phyloP scores from a whole-genome alignment of 257 asterid genomes.

The Agastache rugosa region DNA sequence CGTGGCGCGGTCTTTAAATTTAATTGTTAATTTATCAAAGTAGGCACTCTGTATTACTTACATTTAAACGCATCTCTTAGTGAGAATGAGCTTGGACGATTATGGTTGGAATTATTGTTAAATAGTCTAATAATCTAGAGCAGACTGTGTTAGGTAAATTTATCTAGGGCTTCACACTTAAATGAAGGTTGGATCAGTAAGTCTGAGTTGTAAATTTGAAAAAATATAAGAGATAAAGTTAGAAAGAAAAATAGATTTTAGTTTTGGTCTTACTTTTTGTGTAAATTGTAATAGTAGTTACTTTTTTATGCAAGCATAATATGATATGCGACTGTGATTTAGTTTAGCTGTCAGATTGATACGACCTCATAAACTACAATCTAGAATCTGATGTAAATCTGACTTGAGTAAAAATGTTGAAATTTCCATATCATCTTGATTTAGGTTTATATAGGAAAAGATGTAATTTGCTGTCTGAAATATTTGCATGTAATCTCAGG shows the following conservation, averaged over 20 bases:
- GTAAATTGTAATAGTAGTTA: neutral
- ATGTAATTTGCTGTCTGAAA: neutral
- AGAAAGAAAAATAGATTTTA: neutral
- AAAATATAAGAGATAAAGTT: neutral
- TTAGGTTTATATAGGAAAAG: neutral
- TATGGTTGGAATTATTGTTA: neutral
- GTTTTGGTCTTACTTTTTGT: neutral
- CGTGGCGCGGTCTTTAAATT: too few relatives aligned
- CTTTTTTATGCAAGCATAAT: neutral
- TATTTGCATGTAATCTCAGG: neutral
- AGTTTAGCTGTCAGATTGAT: constrained; percentile 3
- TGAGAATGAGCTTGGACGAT: constrained; percentile 21
- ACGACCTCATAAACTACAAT: neutral
- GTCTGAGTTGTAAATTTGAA: constrained; percentile 1
- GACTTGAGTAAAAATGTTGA: neutral
- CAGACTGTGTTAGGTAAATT: neutral
- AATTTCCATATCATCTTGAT: neutral
- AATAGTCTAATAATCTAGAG: constrained; percentile 15
- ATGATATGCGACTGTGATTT: neutral
- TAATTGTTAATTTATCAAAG: neutral
- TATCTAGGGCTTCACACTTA: neutral
- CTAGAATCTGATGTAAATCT: neutral
- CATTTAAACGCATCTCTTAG: neutral
- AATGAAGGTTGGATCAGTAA: constrained; percentile 1
- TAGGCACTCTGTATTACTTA: neutral